Percentiles rank a stretch among this genome's conserved stretches.
Conservation (phyloP, 1,284 basidiomycete genomes). For the Trichosporon ovoides region DNA sequence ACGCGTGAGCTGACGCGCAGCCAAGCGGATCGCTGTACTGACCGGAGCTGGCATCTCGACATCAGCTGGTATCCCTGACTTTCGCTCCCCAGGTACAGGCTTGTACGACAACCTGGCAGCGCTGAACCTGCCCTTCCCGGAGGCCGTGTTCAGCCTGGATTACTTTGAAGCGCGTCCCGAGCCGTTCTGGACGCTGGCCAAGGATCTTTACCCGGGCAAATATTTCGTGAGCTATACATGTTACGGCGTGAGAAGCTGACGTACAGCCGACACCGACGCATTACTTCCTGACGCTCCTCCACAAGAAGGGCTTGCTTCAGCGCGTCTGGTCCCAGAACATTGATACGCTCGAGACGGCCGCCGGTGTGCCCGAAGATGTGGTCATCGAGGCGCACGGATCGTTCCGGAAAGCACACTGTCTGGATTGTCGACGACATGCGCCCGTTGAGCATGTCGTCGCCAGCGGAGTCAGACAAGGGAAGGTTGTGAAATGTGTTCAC, state of each 20-base stretch:
- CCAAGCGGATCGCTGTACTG: slow-evolving; percentile 48
- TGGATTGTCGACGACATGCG: slow-evolving; percentile 58
- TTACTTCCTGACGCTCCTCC: slow-evolving; percentile 64
- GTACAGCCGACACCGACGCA: slow-evolving; percentile 77
- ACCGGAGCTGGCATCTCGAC: slow-evolving; percentile 54
- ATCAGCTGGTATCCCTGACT: slow-evolving; percentile 52
- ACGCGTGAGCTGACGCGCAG: not conserved
- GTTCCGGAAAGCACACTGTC: slow-evolving; percentile 75
- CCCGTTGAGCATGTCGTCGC: slow-evolving; percentile 66
- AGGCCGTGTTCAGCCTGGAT: slow-evolving; percentile 55
- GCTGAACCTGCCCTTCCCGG: slow-evolving; percentile 54
- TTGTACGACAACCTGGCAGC: slow-evolving; percentile 54
- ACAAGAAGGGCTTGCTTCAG: slow-evolving; percentile 31
- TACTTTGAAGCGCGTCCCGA: slow-evolving; percentile 46
- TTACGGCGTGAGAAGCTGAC: slow-evolving; percentile 50
- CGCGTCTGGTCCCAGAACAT: slow-evolving; percentile 54
- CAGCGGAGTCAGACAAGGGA: slow-evolving; percentile 55
- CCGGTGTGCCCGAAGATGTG: slow-evolving; percentile 66
- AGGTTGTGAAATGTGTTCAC: slow-evolving; percentile 59
- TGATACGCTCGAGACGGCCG: slow-evolving; percentile 83
- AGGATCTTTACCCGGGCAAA: slow-evolving; percentile 71
- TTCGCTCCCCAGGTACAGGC: slow-evolving; percentile 52
- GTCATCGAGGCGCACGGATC: slow-evolving; percentile 94
- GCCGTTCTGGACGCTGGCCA: slow-evolving; percentile 75
- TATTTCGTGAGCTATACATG: slow-evolving; percentile 29